Base-by-base conservation (phyloP, 129 eudicot genomes). In the Lactuca saligna region DNA sequence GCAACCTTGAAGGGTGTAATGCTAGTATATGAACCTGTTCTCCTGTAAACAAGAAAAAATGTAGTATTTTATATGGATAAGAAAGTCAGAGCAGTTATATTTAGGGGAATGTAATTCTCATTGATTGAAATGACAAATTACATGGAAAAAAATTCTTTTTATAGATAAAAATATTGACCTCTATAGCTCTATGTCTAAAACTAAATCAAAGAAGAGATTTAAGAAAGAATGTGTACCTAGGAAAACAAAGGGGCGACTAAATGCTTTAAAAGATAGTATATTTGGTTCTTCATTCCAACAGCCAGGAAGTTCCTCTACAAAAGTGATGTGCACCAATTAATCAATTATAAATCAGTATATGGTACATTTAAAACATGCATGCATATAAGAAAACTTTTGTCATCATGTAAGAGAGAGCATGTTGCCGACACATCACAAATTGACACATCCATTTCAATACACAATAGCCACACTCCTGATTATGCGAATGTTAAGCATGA, bases 1-100 rank as follows among this genome's bases (percentile, higher is more conserved):
- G 98, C 98, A 81, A 93, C 96, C 82, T 93, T 93, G 56, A 93
- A 93, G 13, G 98, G 98, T 0, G 97, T 93, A 57, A 89, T 72
- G 85, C 98, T 55, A 93, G 74, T 42, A 93, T 75, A 75, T 82
- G 90, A 69, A 89, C 85, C 67, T 93, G 97, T 78, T 93, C 98
- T 67, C 98, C 98, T 93, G 71, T 35, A 57, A 65, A 76, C 48
- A 55, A 60, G 48, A 32, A 46, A 55, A 53, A 78, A 66, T 12
- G 33, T 0, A 50, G 20, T 51, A 48, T 35, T 38, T 44, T 32
- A 20, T 16, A 33, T 66, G 74, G 63, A 39, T n/a, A 62, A 62
- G 10, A 13, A 38, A 34, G n/a, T 20, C 20, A 58, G 4, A 38
- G 33, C 17, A 58, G 63, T 34, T 34, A 34, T 4, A 34, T 34